Percentiles rank a stretch among this genome's conserved stretches.
phyloP scores from a whole-genome alignment of 2,329 filamentous ascomycete genomes.

The Aciculosporium take region DNA sequence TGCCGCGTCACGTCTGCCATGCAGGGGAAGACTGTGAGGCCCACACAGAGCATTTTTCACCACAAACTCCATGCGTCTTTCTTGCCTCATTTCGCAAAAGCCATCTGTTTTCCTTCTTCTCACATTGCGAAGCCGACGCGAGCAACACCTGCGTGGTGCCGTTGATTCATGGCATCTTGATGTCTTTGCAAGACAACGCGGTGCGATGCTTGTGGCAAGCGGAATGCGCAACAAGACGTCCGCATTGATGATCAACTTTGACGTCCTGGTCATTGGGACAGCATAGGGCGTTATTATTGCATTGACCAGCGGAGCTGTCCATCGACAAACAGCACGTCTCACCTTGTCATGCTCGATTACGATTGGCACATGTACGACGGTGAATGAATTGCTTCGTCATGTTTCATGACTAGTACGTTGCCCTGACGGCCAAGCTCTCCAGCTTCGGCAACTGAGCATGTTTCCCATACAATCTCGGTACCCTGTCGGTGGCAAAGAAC shows the following conservation, averaged over 20 bases:
- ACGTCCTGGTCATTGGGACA: no score
- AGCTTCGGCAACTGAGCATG: constrained; percentile 48
- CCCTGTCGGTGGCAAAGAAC: constrained; percentile 68
- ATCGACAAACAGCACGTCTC: neutral
- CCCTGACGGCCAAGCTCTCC: constrained; percentile 40
- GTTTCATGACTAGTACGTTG: constrained; percentile 15
- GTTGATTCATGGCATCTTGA: neutral
- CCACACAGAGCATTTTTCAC: neutral
- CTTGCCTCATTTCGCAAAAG: no score
- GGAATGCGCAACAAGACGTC: neutral
- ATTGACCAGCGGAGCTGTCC: neutral
- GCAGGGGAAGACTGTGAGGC: neutral
- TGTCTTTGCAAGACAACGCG: neutral
- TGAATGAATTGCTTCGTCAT: constrained; percentile 2
- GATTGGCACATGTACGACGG: neutral
- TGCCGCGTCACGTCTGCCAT: neutral
- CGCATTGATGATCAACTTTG: neutral
- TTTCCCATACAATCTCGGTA: constrained; percentile 66
- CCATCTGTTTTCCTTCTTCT: neutral
- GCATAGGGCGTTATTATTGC: neutral
- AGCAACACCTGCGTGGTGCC: neutral
- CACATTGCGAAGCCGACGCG: neutral
- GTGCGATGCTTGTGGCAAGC: neutral
- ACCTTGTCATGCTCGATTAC: neutral
- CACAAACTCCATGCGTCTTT: neutral